Conservation (phyloP, 805 yeast genomes). For the Diddensiella transvaalensis region DNA sequence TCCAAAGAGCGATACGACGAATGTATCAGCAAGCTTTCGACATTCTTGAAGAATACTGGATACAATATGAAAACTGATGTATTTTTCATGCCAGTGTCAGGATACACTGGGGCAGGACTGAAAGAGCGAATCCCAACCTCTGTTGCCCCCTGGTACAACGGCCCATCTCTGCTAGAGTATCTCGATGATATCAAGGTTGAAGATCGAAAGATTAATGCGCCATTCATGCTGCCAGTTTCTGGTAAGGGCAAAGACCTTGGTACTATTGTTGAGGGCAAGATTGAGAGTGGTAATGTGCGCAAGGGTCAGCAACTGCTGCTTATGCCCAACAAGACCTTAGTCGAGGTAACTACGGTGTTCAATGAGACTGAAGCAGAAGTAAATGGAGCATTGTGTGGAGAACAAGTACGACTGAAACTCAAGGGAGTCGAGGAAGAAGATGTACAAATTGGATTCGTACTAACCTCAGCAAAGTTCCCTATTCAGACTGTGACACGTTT, state of each 20-base stretch:
- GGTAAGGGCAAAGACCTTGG: constrained; percentile 97
- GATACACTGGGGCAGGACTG: constrained; percentile 95
- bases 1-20: constrained; percentile 93
- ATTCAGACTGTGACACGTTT: constrained; percentile 86
- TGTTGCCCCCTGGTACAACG: constrained; percentile 89
- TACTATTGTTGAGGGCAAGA: constrained; percentile 96
- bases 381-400: constrained; percentile 88
- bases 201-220: constrained; percentile 85
- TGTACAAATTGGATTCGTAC: constrained; percentile 83
- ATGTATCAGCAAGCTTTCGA: constrained; percentile 78
- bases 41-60: constrained; percentile 76
- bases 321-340: constrained; percentile 86
- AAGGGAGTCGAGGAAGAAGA: constrained; percentile 98
- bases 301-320: constrained; percentile 70
- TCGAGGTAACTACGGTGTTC: constrained; percentile 83
- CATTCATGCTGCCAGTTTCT: constrained; percentile 95
- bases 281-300: constrained; percentile 90
- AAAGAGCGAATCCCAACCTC: constrained; percentile 72
- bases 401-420: constrained; percentile 89
- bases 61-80: constrained; percentile 82
- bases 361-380: constrained; percentile 96
- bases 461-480: constrained; percentile 82
- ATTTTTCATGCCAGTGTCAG: constrained; percentile 94
- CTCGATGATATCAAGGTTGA: constrained; percentile 78
- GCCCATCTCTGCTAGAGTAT: constrained; percentile 88